phyloP scores from a whole-genome alignment of 2,329 filamentous ascomycete species.

The Colletotrichum lini region DNA sequence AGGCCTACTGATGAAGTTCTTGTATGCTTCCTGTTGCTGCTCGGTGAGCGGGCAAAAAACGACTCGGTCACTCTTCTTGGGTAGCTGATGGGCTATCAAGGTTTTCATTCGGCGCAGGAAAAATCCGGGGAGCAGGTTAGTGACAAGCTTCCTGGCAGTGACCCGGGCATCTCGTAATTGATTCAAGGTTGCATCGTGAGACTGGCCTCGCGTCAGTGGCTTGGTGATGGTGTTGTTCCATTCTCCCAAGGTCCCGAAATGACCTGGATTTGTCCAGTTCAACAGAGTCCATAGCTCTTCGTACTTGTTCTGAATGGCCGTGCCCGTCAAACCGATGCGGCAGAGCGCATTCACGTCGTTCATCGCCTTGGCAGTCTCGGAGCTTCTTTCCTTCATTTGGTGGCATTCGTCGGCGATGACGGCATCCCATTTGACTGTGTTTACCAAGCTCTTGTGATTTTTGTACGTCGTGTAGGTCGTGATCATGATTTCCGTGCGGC shows the following conservation, averaged over 20 bases:
- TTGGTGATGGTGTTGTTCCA: slow-evolving; percentile 86
- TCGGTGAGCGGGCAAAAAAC: slow-evolving; percentile 94
- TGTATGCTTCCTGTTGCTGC: slow-evolving; percentile 85
- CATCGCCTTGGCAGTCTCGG: slow-evolving; percentile 88
- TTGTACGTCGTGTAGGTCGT: slow-evolving; percentile 95
- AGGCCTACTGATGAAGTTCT: slow-evolving; percentile 82
- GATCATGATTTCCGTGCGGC: slow-evolving; percentile 89
- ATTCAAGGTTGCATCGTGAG: slow-evolving; percentile 88
- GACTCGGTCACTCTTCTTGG: slow-evolving; percentile 93
- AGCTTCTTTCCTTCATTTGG: slow-evolving; percentile 82
- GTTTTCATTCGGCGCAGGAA: slow-evolving; percentile 95
- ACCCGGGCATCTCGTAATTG: slow-evolving; percentile 86
- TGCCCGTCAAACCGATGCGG: slow-evolving; percentile 92
- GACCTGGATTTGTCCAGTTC: slow-evolving; percentile 95
- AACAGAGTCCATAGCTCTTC: slow-evolving; percentile 96
- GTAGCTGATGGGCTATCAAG: slow-evolving; percentile 90
- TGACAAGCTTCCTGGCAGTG: slow-evolving; percentile 86
- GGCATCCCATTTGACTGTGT: slow-evolving; percentile 92
- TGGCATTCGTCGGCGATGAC: slow-evolving; percentile 97
- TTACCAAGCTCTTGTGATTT: slow-evolving; percentile 80
- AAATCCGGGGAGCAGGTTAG: slow-evolving; percentile 89
- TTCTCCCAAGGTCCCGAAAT: slow-evolving; percentile 73
- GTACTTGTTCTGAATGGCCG: slow-evolving; percentile 97
- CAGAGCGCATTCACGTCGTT: slow-evolving; percentile 92
- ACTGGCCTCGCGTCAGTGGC: slow-evolving; percentile 89